Evolutionary conservation across 2,329 filamentous ascomycete genomes (phyloP), one percentile per base, ranked within the genome.

Genomic region (Calonectria honghensis): DNA sequence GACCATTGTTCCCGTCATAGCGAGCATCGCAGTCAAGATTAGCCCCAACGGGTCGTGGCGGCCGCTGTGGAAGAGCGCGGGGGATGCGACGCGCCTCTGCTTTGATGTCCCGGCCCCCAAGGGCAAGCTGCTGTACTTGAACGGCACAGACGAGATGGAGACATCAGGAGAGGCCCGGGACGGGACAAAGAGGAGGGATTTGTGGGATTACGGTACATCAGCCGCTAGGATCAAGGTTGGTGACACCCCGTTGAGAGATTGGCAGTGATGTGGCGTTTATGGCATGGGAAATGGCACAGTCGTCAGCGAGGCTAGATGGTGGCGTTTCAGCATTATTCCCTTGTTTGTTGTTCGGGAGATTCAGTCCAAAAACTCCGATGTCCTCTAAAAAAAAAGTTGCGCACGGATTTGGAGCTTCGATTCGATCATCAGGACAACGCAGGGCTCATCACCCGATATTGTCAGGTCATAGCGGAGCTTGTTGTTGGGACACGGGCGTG

Each of bases 101-200:
- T 85, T 85, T 66, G 79, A 84, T 27, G 72, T 78, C 51, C 71
- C 82, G 13, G 70, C 74, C 16, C 76, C 80, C 35, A 76, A 70
- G n/a, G 84, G 81, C 13, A 82, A 81, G 70, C 70, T 75, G 27
- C 57, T 84, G 32, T 85, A 86, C 73, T 74, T 85, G 24, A 82
- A 86, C 67, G 85, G 85, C 7, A 79, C 78, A 45, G 82, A 83
- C 7, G 78, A 80, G 66, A 20, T 74, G 4, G 79, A 80, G 63
- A 82, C 80, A 4, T 78, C 79, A 18, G 78, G 76, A 24, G 85
- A 85, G 57, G 79, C 82, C 1, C 80, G 72, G 73, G 83, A 86
- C 65, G 78, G 50, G 16, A 54, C 37, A 32, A 84, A 85, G 68
- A 79, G 82, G 51, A 81, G 74, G 29, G 69, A 74, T 20, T 35